Evolutionary conservation across 176 grass and related monocot genomes (phyloP), one percentile per base, ranked within the genome.

Genomic region (Phyllostachys edulis): DNA sequence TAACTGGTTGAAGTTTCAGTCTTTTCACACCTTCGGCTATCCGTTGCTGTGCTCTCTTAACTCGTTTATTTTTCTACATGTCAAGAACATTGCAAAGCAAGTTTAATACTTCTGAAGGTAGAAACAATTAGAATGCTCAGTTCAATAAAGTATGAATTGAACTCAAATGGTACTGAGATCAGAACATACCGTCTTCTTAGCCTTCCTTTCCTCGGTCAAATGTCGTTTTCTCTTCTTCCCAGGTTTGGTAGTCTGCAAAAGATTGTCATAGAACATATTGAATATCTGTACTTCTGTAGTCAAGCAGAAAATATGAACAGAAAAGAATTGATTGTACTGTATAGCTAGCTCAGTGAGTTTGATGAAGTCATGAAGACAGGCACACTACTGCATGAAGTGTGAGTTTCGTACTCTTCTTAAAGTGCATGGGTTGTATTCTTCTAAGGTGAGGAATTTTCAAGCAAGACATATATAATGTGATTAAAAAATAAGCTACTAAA

Each of bases 11-110:
- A 67, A 99, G 78, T 87, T 89, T 93, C 82, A 94, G 86, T 83
- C 86, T 96, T 29, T 79, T 92, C 9, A 99, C 93, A 60, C 97
- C 97, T 89, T 94, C 84, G 8, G 85, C 86, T 92, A 77, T 85
- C 78, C 62, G 86, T 76, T 99, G 79, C 80, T 82, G 46, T 52
- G 97, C 97, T 86, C 93, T 94, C n/a, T 91, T 99, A 21, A 49
- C 84, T 77, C 89, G 87, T 87, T 92, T 94, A 42, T 74, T 85
- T 86, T 86, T 94, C 96, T 99, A 86, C 57, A 91, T 89, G 85
- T 56, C 77, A 85, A 89, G 68, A 67, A 72, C 59, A 86, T 90
- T 73, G 38, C 38, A 88, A 83, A 81, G 63, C 12, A 87, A 86
- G 63, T 27, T 90, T 70, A 86, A 84, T 73, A 78, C 21, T 74